Conservation (phyloP, 805 yeast genomes). For the Candida coquimbonensis region DNA sequence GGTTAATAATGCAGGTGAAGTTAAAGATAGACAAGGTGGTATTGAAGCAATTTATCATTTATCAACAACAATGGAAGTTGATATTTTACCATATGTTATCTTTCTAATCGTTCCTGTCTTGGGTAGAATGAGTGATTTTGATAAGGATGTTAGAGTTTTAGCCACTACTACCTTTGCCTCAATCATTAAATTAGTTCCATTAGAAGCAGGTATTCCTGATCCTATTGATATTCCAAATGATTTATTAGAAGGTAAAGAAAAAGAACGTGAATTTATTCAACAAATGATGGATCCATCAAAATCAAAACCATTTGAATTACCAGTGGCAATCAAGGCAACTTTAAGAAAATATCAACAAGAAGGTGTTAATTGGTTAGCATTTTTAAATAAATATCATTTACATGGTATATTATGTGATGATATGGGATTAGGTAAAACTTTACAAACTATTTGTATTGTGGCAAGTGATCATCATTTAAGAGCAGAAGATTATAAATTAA, state of each 20-base stretch:
- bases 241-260: conserved; percentile 79
- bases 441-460: conserved; percentile 94
- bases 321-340: conserved; percentile 88
- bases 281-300: conserved; percentile 98
- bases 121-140: conserved; percentile 97
- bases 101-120: conserved; percentile 92
- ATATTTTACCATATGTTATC: conserved; percentile 88
- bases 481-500: conserved; percentile 53
- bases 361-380: conserved; percentile 97
- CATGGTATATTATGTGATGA: conserved; percentile 98
- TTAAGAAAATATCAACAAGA: conserved; percentile 94
- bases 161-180: conserved; percentile 97
- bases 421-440: conserved; percentile 97
- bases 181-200: conserved; percentile 88
- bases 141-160: conserved; percentile 76
- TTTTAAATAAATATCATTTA: conserved; percentile 85
- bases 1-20: conserved; percentile 65
- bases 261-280: conserved; percentile 87
- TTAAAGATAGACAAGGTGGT: conserved; percentile 83
- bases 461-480: conserved; percentile 92
- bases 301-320: conserved; percentile 79
- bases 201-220: conserved; percentile 95
- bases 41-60: conserved; percentile 87
- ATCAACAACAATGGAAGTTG: conserved; percentile 77
- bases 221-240: conserved; percentile 87